These are phyloP conservation scores for Populus simonii DNA, from an alignment of 345 rosid species.

Conservation along the genomic window DNA sequence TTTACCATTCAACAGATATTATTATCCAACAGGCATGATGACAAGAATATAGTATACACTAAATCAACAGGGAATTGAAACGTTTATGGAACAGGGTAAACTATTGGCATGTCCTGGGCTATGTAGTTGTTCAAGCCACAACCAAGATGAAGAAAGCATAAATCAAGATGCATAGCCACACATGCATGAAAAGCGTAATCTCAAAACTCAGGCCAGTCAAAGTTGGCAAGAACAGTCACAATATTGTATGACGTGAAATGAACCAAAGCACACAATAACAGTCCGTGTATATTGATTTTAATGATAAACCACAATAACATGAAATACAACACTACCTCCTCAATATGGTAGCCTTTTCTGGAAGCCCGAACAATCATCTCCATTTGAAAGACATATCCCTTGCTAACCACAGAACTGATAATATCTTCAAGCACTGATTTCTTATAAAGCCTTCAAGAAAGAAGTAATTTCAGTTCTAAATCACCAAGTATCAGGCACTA, in stretches of 20 bases:
- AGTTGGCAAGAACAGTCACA: not conserved
- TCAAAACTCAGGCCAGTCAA: not conserved
- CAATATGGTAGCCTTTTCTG: constrained; percentile 81
- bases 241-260: not conserved
- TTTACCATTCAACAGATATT: not conserved
- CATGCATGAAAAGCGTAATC: not conserved
- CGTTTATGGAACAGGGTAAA: not conserved
- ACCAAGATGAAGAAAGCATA: not conserved
- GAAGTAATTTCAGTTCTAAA: constrained; percentile 15
- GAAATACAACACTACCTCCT: constrained; percentile 56
- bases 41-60: not conserved
- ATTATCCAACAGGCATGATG: not conserved
- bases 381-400: constrained; percentile 97
- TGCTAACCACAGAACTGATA: constrained; percentile 78
- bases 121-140: not conserved
- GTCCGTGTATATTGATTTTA: not conserved
- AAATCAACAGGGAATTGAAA: not conserved
- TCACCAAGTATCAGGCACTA: not conserved
- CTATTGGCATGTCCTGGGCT: not conserved
- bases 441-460: constrained; percentile 59
- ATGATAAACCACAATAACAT: constrained; percentile 7
- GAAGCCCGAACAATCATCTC: constrained; percentile 98
- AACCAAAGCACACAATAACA: no score
- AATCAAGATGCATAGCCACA: not conserved
- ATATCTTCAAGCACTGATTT: constrained; percentile 82